phyloP scores from a whole-genome alignment of 1,284 basidiomycete species.

The Golubevia pallescens region DNA sequence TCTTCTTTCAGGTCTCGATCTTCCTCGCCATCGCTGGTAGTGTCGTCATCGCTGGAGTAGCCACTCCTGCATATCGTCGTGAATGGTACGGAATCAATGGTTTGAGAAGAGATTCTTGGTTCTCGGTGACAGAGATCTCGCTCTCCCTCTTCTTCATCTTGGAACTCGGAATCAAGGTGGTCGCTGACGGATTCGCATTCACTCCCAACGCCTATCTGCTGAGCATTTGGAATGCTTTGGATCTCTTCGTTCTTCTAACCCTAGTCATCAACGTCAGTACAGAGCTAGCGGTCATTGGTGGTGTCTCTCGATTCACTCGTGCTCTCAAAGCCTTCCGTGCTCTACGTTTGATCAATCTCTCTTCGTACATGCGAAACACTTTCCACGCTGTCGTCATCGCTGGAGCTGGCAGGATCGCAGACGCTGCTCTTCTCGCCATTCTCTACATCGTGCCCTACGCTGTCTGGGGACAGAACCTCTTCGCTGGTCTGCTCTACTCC shows the following conservation, averaged over 20 bases:
- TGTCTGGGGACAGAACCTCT: slow-evolving; percentile 95
- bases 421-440: slow-evolving; percentile 89
- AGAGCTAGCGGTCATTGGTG: slow-evolving; percentile 78
- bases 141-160: slow-evolving; percentile 79
- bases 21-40: slow-evolving; percentile 81
- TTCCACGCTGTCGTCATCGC: slow-evolving; percentile 91
- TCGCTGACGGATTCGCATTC: slow-evolving; percentile 85
- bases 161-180: slow-evolving; percentile 87
- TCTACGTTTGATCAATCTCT: slow-evolving; percentile 85
- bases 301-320: slow-evolving; percentile 80
- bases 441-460: slow-evolving; percentile 95
- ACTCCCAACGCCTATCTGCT: slow-evolving; percentile 92
- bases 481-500: slow-evolving; percentile 79
- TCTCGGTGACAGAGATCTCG: slow-evolving; percentile 79
- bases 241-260: slow-evolving; percentile 83
- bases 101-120: slow-evolving; percentile 78
- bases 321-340: slow-evolving; percentile 88
- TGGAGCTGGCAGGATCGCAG: slow-evolving; percentile 82
- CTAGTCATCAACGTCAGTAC: slow-evolving; percentile 82
- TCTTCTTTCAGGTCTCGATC: slow-evolving; percentile 78
- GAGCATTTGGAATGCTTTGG: slow-evolving; percentile 89
- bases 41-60: slow-evolving; percentile 81
- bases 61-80: slow-evolving; percentile 84
- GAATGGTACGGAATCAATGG: slow-evolving; percentile 75
- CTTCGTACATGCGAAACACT: slow-evolving; percentile 83